Conservation (phyloP, 139 green algal genomes). For the Zygnema cylindricum region DNA sequence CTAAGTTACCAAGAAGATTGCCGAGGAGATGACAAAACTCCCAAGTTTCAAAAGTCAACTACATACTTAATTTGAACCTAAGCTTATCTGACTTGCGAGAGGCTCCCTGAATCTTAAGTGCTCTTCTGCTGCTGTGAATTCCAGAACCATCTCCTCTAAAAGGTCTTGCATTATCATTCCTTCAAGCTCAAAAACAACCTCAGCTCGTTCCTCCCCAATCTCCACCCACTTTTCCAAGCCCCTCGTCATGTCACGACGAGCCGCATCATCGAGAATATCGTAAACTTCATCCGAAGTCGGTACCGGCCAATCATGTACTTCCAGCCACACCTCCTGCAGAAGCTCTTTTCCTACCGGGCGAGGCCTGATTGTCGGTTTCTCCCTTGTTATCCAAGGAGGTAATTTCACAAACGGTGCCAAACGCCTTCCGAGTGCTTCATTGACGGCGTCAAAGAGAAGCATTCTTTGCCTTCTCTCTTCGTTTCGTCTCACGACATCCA, state of each 20-base stretch:
- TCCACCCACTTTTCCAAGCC: conserved; percentile 31
- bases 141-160: conserved; percentile 36
- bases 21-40: too few relatives aligned
- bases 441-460: conserved; percentile 53
- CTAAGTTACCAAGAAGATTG: too few relatives aligned
- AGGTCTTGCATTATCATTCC: conserved; percentile 3
- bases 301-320: conserved; percentile 53
- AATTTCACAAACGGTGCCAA: conserved; percentile 24
- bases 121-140: conserved; percentile 22
- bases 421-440: conserved; percentile 36
- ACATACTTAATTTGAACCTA: too few relatives aligned
- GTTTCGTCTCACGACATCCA: neutral
- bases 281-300: conserved; percentile 44
- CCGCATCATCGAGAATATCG: conserved; percentile 48
- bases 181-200: conserved; percentile 35
- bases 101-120: neutral
- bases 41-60: too few relatives aligned
- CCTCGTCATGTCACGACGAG: conserved; percentile 28
- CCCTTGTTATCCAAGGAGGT: neutral
- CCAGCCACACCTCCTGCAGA: conserved; percentile 52
- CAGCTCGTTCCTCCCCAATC: neutral
- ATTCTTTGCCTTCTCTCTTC: conserved; percentile 31
- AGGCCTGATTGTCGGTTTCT: conserved; percentile 5
- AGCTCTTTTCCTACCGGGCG: conserved; percentile 22
- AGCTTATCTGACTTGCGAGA: neutral